Evolutionary conservation across 1,284 basidiomycete genomes (phyloP), one percentile per base, ranked within the genome.

Genomic region (Trametes versicolor): DNA sequence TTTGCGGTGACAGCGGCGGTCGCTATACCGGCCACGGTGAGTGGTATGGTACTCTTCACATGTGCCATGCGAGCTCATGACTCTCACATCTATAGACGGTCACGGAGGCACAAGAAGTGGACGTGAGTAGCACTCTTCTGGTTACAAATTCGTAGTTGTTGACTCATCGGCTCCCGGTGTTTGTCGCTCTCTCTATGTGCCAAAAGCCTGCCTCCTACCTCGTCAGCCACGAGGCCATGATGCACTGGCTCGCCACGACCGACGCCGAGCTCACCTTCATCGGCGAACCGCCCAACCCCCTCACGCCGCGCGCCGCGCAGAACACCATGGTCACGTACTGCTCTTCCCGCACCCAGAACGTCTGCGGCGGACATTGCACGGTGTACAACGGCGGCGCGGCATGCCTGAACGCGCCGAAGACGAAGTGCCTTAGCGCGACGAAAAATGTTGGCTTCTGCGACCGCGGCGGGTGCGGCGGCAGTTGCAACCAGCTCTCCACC

Each of bases 211-310:
- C 25, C 17, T 34, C 50, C 19, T 52, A 36, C 8, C 15, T 52
- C 19, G 32, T 34, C 50, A 52, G 29, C 50, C 32, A 19, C 32
- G 32, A 52, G 19, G 25, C 27, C 19, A 52, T 52, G 50, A 36
- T 36, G 23, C 50, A 34, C 32, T 52, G 50, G 50, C 32, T 52
- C 50, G 50, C 50, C n/a, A 34, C 50, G 19, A 52, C 50, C 50
- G 50, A 52, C 50, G 50, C 50, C 29, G 50, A 52, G 32, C 29
- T 52, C 50, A 52, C 50, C 50, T 52, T 52, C 50, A 36, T 32
- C 50, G 50, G 50, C 50, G 50, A 34, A n/a, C 50, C 50, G 32
- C 34, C 36, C 50, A 52, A 52, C 50, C 50, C 50, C 32, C 50
- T 52, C 50, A 6, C n/a, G 21, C 45, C 45, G 45, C 21, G 23